These are phyloP conservation scores for Spirogloea muscicola DNA, from an alignment of 139 green algal genomes.

Conservation along the genomic window DNA sequence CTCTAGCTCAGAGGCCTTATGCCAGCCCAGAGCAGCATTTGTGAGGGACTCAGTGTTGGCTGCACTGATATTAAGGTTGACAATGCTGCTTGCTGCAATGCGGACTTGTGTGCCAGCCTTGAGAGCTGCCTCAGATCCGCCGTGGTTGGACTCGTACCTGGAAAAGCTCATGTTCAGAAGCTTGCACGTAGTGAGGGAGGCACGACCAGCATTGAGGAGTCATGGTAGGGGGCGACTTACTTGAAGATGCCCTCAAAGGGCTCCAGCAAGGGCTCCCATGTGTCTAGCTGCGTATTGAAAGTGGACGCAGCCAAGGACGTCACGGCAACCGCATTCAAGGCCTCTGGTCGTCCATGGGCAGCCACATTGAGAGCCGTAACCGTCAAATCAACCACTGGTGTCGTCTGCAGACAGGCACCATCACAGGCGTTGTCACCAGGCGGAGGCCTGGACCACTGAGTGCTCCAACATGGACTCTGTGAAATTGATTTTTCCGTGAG, in stretches of 20 bases:
- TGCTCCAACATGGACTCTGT: too few species aligned
- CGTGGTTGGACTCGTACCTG: constrained; percentile 14
- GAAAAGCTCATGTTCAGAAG: too few species aligned
- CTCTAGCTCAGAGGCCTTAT: constrained; percentile 9
- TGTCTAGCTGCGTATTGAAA: constrained; percentile 59
- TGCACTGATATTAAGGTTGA: constrained; percentile 56
- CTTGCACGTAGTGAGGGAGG: too few species aligned
- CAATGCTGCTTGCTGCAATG: constrained; percentile 54
- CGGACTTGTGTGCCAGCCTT: constrained; percentile 43
- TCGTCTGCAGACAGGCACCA: constrained; percentile 19
- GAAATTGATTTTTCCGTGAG: too few species aligned
- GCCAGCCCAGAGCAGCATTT: constrained; percentile 4
- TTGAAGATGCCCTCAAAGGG: constrained; percentile 69
- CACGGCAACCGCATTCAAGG: constrained; percentile 9
- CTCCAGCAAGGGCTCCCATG: constrained; percentile 85
- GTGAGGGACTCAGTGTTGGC: constrained; percentile 9
- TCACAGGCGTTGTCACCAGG: too few species aligned
- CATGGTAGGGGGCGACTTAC: too few species aligned
- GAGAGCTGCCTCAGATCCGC: background rate
- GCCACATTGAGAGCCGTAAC: background rate
- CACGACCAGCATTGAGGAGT: too few species aligned
- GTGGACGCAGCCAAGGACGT: constrained; percentile 55
- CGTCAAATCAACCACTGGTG: background rate
- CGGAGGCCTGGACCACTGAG: too few species aligned
- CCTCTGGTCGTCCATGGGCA: background rate